phyloP scores from a whole-genome alignment of 805 yeast genomes.

The Sugiyamaella marilandica region DNA sequence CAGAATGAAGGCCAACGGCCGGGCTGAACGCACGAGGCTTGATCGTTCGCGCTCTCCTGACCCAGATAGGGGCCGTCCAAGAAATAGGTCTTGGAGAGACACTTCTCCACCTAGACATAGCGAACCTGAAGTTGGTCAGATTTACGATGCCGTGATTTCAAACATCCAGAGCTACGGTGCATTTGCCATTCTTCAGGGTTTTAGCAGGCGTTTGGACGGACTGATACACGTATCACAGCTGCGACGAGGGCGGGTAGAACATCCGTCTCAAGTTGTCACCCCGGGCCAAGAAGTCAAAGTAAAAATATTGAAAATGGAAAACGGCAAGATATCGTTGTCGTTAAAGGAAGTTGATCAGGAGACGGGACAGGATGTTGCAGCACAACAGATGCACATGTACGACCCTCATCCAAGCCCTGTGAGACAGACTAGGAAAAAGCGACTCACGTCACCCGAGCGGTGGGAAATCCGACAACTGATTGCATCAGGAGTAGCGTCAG shows the following conservation, averaged over 20 bases:
- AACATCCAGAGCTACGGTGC: conserved; percentile 71
- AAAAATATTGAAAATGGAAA: conserved; percentile 46
- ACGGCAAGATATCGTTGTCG: conserved; percentile 47
- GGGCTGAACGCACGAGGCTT: not conserved
- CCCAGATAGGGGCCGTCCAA: not conserved
- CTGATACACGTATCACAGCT: conserved; percentile 76
- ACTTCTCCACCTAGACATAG: conserved; percentile 24
- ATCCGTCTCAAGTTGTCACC: conserved; percentile 55
- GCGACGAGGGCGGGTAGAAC: conserved; percentile 44
- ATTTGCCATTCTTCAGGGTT: conserved; percentile 53
- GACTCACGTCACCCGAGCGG: conserved; percentile 77
- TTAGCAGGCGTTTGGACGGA: conserved; percentile 39
- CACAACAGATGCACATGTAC: not conserved
- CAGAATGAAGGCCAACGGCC: not conserved
- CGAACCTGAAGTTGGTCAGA: conserved; percentile 39
- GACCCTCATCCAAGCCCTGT: not conserved
- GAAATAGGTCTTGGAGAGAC: not conserved
- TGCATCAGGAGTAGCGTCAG: conserved; percentile 67
- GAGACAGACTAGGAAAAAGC: conserved; percentile 30
- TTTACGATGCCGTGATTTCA: conserved; percentile 59
- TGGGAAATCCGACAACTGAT: conserved; percentile 87
- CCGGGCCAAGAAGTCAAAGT: conserved; percentile 62
- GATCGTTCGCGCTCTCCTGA: not conserved
- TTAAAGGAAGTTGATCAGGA: conserved; percentile 71
- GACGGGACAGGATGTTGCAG: conserved; percentile 38